phyloP scores from a whole-genome alignment of 2,329 filamentous ascomycete species.

The Pestalotiopsis sp. region DNA sequence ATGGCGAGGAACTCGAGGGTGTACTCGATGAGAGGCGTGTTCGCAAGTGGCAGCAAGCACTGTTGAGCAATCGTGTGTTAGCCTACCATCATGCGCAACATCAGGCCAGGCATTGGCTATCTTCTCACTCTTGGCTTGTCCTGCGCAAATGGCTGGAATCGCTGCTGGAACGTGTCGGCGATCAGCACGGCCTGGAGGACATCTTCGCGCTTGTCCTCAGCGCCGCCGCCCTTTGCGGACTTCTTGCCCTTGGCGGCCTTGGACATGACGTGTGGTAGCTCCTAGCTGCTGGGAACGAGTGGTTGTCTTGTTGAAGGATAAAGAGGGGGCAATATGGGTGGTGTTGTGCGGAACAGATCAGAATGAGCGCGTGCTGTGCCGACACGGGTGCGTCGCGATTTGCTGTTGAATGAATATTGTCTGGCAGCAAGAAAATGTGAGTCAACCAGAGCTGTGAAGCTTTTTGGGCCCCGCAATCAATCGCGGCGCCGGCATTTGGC shows the following conservation, averaged over 20 bases:
- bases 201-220: constrained; percentile 61
- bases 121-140: constrained; percentile 79
- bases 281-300: background rate
- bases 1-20: constrained; percentile 95
- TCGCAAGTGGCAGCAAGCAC: constrained; percentile 92
- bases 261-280: constrained; percentile 9
- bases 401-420: background rate
- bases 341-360: background rate
- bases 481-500: background rate
- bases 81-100: background rate
- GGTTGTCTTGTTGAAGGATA: background rate
- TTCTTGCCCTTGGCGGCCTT: constrained; percentile 54
- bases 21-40: constrained; percentile 95
- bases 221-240: constrained; percentile 47
- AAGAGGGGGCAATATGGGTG: background rate
- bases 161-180: constrained; percentile 91
- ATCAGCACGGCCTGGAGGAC: constrained; percentile 66
- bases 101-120: constrained; percentile 16
- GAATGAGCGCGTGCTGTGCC: background rate
- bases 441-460: constrained; percentile 2
- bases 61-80: constrained; percentile 36
- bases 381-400: background rate
- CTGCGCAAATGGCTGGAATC: constrained; percentile 87
- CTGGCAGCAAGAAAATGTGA: constrained; percentile 4
- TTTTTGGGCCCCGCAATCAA: constrained; percentile 4